Evolutionary conservation across 345 rosid genomes (phyloP).

Genomic region (Turnera subulata): DNA sequence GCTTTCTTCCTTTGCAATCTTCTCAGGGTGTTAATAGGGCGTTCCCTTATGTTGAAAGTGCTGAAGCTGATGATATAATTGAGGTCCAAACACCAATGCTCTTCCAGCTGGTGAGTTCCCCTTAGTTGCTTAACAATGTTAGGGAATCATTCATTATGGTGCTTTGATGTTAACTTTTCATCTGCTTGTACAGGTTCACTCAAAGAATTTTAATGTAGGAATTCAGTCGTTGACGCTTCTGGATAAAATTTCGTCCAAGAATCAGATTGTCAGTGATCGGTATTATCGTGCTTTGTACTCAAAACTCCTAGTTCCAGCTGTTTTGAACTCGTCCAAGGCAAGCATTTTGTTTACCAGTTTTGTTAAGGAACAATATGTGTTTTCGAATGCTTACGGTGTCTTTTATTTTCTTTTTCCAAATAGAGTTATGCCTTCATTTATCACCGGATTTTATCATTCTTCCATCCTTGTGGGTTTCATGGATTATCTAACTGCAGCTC

Average conservation of each 20-base stretch:
- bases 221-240: conserved; percentile 95
- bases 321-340: conserved; percentile 95
- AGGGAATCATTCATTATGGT: conserved; percentile 3
- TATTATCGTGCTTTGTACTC: conserved; percentile 93
- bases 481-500: no score
- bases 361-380: neutral
- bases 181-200: conserved; percentile 67
- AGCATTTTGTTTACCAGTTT: conserved; percentile 16
- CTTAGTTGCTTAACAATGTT: conserved; percentile 6
- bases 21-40: conserved; percentile 93
- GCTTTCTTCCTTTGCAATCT: conserved; percentile 14
- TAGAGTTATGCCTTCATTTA: no score
- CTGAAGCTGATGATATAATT: conserved; percentile 82
- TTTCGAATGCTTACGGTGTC: neutral
- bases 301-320: conserved; percentile 84
- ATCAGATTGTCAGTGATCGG: conserved; percentile 89
- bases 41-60: conserved; percentile 86
- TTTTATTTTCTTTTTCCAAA: neutral
- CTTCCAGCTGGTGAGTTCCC: conserved; percentile 64
- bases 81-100: conserved; percentile 88
- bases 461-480: no score
- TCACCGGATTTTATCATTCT: no score
- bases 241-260: conserved; percentile 91
- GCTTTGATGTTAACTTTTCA: conserved; percentile 10
- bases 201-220: conserved; percentile 87